Conservation (phyloP, 768 basidiomycete genomes). For the Hericium coralloides region DNA sequence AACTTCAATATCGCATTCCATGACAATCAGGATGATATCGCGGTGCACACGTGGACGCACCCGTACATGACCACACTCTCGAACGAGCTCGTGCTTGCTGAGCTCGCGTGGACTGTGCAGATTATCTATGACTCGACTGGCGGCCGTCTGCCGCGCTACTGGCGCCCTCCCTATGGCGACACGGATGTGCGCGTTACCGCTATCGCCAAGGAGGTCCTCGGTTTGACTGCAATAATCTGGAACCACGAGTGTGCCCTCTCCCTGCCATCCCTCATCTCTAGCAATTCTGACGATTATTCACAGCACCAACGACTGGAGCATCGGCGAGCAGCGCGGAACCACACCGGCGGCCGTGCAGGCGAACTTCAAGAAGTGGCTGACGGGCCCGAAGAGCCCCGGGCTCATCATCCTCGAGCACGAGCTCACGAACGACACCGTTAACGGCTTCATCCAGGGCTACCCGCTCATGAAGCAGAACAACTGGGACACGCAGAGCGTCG, state of each 20-base stretch:
- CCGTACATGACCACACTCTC: constrained; percentile 41
- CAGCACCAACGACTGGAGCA: constrained; percentile 73
- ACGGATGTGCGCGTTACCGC: constrained; percentile 38
- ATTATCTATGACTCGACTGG: constrained; percentile 41
- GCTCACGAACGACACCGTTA: constrained; percentile 46
- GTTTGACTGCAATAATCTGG: constrained; percentile 34
- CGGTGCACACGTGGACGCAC: constrained; percentile 37
- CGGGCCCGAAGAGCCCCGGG: constrained; percentile 68
- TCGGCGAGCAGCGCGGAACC: constrained; percentile 33
- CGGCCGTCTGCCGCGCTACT: constrained; percentile 32
- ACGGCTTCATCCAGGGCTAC: constrained; percentile 58
- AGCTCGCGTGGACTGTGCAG: constrained; percentile 46
- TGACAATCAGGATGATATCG: constrained; percentile 27
- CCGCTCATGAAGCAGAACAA: constrained; percentile 55
- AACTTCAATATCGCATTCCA: constrained; percentile 45
- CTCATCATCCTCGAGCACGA: constrained; percentile 85
- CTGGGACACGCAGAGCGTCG: constrained; percentile 61
- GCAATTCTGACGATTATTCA: background rate
- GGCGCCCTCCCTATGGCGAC: constrained; percentile 31
- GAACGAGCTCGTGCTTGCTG: constrained; percentile 35
- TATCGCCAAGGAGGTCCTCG: constrained; percentile 39
- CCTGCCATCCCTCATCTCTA: background rate
- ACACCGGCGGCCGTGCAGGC: constrained; percentile 38
- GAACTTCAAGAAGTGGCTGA: constrained; percentile 47
- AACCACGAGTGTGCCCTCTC: constrained; percentile 62